Evolutionary conservation across 1,284 basidiomycete genomes (phyloP).

Genomic region (Naganishia albida): DNA sequence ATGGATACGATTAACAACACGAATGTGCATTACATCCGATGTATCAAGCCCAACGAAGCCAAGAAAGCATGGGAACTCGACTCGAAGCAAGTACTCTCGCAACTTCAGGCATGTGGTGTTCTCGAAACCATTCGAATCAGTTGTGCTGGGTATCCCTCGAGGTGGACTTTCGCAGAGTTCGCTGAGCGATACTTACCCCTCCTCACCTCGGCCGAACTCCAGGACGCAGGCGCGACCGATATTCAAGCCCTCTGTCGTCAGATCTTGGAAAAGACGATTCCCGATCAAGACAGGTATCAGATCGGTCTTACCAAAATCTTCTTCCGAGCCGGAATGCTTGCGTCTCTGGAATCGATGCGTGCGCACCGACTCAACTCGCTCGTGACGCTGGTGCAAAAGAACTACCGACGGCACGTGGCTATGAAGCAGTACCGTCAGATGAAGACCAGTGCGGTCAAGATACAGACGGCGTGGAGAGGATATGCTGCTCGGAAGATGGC

Average conservation of each 20-base stretch:
- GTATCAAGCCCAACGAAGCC: conserved; percentile 98
- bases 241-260: conserved; percentile 78
- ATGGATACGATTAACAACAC: conserved; percentile 98
- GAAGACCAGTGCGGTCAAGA: conserved; percentile 72
- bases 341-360: conserved; percentile 77
- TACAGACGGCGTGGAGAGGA: conserved; percentile 94
- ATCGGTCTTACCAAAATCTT: conserved; percentile 97
- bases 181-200: conserved; percentile 74
- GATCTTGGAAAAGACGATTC: conserved; percentile 83
- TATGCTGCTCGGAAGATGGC: conserved; percentile 74
- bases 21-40: conserved; percentile 98
- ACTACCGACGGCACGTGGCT: conserved; percentile 82
- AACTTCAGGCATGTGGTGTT: conserved; percentile 97
- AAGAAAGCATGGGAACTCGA: conserved; percentile 97
- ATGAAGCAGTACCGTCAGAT: conserved; percentile 76
- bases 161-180: conserved; percentile 99
- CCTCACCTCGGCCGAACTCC: conserved; percentile 13
- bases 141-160: conserved; percentile 97
- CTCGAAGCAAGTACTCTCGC: conserved; percentile 91
- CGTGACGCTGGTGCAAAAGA: conserved; percentile 96
- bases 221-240: conserved; percentile 70
- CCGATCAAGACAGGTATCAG: conserved; percentile 95
- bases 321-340: conserved; percentile 98
- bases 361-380: conserved; percentile 83
- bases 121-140: conserved; percentile 98